Base-by-base conservation (phyloP, 108 stramenopile species). In the Cyclostephanos tholiformis region DNA sequence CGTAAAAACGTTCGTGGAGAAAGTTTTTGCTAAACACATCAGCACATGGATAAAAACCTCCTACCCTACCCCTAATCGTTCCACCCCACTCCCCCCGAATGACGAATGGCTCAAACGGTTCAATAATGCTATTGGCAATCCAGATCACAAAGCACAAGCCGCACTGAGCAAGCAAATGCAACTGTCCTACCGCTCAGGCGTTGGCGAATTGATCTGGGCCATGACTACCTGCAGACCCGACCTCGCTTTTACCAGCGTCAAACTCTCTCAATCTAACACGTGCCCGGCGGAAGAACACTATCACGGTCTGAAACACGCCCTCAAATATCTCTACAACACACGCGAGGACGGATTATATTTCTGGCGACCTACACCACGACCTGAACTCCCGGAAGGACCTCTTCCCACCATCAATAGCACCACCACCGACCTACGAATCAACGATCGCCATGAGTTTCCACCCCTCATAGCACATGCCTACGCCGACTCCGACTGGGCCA, bases 131-230 rank as follows among this genome's bases (percentile, higher is more conserved):
- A 43, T 14, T 20, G 63, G 63, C 41, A 25, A 65, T 6, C 35
- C 35, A 13, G 10, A 39, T 26, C 64, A 29, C 6, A 26, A 27
- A 22, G 61, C 35, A 32, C 63, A 66, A 17, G 23, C 13, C 2
- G 26, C 58, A 9, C 66, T 79, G 13, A 57, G 59, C 19, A 67
- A 60, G 30, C 13, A 30, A 0, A 66, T 73, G 65, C 65, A 38
- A 16, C 72, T 76, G 27, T 22, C 35, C 46, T 82, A 82, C 63
- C 64, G 73, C 13, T 48, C 17, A 17, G 61, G 71, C 14, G 50
- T 78, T 51, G 85, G 85, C 14, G 85, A 82, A 76, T 50, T 85
- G 17, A 63, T 79, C 0, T 85, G 74, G 41, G 72, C 84, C 1
- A 64, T 66, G 39, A 67, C 63, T 11, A 77, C 67, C 11, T 74